Conservation (phyloP, 805 yeast genomes). For the Wickerhamiella sergipiensis region DNA sequence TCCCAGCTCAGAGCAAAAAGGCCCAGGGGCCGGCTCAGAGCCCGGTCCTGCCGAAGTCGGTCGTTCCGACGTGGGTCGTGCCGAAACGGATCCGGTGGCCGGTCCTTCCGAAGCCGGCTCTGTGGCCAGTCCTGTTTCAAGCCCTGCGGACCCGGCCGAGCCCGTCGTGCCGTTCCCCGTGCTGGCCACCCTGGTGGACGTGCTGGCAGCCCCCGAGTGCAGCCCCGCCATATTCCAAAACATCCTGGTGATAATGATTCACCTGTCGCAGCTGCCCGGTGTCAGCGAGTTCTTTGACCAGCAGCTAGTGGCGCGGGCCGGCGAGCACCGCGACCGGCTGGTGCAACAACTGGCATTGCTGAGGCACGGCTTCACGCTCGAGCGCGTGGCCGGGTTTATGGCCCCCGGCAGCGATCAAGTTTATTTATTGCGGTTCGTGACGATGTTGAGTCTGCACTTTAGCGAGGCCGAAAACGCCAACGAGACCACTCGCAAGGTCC, state of each 20-base stretch:
- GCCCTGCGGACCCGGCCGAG: too few species aligned
- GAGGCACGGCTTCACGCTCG: neutral
- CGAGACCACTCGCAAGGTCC: neutral
- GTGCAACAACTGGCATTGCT: neutral
- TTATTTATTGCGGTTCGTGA: neutral
- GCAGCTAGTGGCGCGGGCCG: neutral
- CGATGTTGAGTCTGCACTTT: neutral
- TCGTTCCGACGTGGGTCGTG: too few species aligned
- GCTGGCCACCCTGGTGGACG: constrained; percentile 50
- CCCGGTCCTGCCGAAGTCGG: too few species aligned
- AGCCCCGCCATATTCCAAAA: constrained; percentile 75
- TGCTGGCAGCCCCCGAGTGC: constrained; percentile 70
- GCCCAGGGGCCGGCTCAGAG: too few species aligned
- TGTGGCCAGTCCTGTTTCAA: too few species aligned
- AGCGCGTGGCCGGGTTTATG: neutral
- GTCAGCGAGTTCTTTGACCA: neutral
- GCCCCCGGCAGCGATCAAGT: neutral
- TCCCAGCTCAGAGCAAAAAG: too few species aligned
- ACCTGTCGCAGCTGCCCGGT: constrained; percentile 43
- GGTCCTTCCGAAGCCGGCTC: too few species aligned
- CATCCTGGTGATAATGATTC: constrained; percentile 67
- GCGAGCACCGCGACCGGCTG: neutral
- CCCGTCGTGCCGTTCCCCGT: too few species aligned
- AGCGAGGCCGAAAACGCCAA: neutral
- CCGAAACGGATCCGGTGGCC: too few species aligned